Conservation (phyloP, 2,329 filamentous ascomycete species). For the Colletotrichum camelliae region DNA sequence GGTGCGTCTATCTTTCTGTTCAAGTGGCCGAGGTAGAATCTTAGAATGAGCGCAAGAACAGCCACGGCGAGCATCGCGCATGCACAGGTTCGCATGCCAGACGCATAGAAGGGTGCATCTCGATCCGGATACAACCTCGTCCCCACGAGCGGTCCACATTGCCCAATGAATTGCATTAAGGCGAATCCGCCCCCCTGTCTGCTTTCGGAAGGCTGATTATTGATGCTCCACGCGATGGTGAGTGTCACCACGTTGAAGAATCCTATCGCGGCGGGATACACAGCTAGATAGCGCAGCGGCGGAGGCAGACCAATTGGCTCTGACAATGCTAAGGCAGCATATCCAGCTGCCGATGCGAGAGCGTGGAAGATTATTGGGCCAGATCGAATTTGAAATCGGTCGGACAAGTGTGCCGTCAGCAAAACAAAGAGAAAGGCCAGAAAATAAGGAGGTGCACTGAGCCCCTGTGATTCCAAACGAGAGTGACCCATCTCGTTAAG, state of each 20-base stretch:
- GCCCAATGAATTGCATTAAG: constrained; percentile 81
- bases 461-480: constrained; percentile 71
- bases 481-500: constrained; percentile 78
- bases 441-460: constrained; percentile 83
- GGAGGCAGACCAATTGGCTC: constrained; percentile 48
- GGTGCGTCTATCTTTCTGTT: constrained; percentile 52
- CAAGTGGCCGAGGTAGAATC: constrained; percentile 55
- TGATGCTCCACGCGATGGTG: constrained; percentile 87
- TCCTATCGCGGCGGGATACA: constrained; percentile 80
- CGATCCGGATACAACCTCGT: constrained; percentile 67
- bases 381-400: constrained; percentile 67
- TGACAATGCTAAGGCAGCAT: constrained; percentile 65
- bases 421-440: constrained; percentile 76
- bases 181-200: constrained; percentile 79
- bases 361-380: constrained; percentile 73
- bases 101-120: constrained; percentile 66
- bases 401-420: constrained; percentile 74
- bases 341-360: constrained; percentile 66
- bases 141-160: constrained; percentile 77
- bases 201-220: constrained; percentile 76
- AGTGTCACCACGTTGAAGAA: constrained; percentile 87
- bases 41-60: constrained; percentile 56
- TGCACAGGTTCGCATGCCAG: constrained; percentile 68
- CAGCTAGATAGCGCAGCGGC: constrained; percentile 70
- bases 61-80: constrained; percentile 68